A percentile compares a stretch with the other conserved stretches of the same genome.
Conservation (phyloP, 1,139 yeast genomes). For the Candida albicans region DNA sequence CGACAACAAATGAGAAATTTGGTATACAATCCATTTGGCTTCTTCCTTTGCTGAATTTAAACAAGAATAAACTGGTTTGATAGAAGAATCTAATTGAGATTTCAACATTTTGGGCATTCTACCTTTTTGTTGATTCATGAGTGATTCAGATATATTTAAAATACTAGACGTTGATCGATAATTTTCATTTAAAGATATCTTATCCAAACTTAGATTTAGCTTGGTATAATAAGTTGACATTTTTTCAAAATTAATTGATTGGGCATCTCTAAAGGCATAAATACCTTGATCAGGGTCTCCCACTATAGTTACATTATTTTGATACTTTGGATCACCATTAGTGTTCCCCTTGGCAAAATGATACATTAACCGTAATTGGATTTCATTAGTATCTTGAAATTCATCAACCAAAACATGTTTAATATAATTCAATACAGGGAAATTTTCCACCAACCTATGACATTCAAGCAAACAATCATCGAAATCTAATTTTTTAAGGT, state of each 20-base stretch:
- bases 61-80: slow-evolving; percentile 49
- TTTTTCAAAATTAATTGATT: slow-evolving; percentile 59
- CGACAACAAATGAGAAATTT: slow-evolving; percentile 46
- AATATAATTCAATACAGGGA: slow-evolving; percentile 49
- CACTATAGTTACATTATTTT: slow-evolving; percentile 70
- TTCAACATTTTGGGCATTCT: slow-evolving; percentile 45
- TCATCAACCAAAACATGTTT: slow-evolving; percentile 87
- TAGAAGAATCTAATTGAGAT: slow-evolving; percentile 43
- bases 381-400: slow-evolving; percentile 84
- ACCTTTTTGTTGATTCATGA: slow-evolving; percentile 62
- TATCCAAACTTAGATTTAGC: slow-evolving; percentile 17
- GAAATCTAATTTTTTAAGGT: slow-evolving; percentile 61
- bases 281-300: slow-evolving; percentile 98
- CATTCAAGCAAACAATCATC: slow-evolving; percentile 76
- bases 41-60: slow-evolving; percentile 49
- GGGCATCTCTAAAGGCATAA: slow-evolving; percentile 84
- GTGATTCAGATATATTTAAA: slow-evolving; percentile 58
- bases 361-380: slow-evolving; percentile 71
- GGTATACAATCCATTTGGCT: slow-evolving; percentile 57
- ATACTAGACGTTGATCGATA: slow-evolving; percentile 79
- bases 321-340: slow-evolving; percentile 15
- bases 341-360: slow-evolving; percentile 50
- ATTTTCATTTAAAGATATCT: slow-evolving; percentile 60
- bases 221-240: slow-evolving; percentile 52
- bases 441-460: slow-evolving; percentile 43